Percentiles rank a stretch among this genome's conserved stretches.
These are phyloP conservation scores for Aspergillus ostianus DNA, from an alignment of 495 filamentous ascomycete genomes.

Conservation along the genomic window DNA sequence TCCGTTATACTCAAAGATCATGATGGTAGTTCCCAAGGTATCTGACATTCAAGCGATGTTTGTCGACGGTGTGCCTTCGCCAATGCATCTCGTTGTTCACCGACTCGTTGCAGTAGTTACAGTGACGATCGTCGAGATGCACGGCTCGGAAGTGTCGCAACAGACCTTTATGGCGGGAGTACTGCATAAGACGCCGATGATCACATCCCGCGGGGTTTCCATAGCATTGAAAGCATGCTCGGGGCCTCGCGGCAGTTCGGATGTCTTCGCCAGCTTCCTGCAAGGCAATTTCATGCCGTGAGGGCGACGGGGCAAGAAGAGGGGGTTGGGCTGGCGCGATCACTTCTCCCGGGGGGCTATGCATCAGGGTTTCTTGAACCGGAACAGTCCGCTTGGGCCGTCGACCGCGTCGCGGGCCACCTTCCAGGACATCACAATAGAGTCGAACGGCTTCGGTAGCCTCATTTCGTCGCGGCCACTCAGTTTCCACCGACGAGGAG, in stretches of 20 bases:
- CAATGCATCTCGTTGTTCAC: slow-evolving; percentile 19
- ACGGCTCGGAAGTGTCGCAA: slow-evolving; percentile 20
- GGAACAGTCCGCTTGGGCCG: slow-evolving; percentile 22
- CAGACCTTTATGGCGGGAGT: slow-evolving; percentile 24
- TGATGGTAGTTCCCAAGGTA: slow-evolving; percentile 16
- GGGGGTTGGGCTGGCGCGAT: neutral
- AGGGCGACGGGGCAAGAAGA: neutral
- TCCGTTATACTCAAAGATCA: no score
- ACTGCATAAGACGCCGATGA: slow-evolving; percentile 7
- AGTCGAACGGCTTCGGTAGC: slow-evolving; percentile 20
- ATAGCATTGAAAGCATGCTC: slow-evolving; percentile 19
- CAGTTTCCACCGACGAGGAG: slow-evolving; percentile 23
- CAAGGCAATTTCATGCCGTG: neutral
- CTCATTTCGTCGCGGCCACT: slow-evolving; percentile 24
- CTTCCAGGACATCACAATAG: slow-evolving; percentile 25
- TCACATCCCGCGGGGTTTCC: slow-evolving; percentile 10
- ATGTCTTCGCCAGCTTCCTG: slow-evolving; percentile 5
- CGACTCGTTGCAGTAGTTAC: slow-evolving; percentile 21
- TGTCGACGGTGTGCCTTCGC: slow-evolving; percentile 18
- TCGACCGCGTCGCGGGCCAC: slow-evolving; percentile 24
- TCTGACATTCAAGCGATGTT: slow-evolving; percentile 17
- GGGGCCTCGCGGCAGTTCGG: slow-evolving; percentile 6
- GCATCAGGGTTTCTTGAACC: neutral
- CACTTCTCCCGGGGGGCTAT: neutral
- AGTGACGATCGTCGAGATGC: slow-evolving; percentile 22